phyloP scores from a whole-genome alignment of 164 flowering plant genomes.

The Magnolia sinica region DNA sequence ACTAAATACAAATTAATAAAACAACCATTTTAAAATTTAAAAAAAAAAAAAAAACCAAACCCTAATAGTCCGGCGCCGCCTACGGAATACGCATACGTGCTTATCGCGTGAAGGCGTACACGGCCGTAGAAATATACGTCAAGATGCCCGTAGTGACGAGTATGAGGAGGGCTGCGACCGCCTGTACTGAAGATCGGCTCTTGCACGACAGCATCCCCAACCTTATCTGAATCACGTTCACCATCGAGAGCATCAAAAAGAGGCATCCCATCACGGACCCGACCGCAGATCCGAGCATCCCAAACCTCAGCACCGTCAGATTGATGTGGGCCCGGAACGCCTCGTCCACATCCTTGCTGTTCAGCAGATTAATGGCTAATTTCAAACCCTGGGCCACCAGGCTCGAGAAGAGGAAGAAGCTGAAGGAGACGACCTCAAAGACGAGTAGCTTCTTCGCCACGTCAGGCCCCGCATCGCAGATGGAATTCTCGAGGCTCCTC shows the following conservation, averaged over 20 bases:
- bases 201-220: constrained; percentile 27
- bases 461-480: constrained; percentile 34
- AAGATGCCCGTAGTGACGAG: constrained; percentile 24
- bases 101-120: constrained; percentile 25
- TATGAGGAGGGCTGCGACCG: constrained; percentile 17
- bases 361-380: constrained; percentile 35
- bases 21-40: too few relatives aligned
- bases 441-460: constrained; percentile 41
- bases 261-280: constrained; percentile 39
- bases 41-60: too few relatives aligned
- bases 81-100: constrained; percentile 16
- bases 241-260: constrained; percentile 36
- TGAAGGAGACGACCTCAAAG: constrained; percentile 35
- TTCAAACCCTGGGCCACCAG: constrained; percentile 40
- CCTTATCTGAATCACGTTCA: constrained; percentile 33
- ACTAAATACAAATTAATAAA: too few relatives aligned
- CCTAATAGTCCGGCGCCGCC: too few relatives aligned
- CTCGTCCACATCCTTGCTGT: constrained; percentile 31
- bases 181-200: constrained; percentile 12
- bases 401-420: constrained; percentile 40
- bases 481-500: constrained; percentile 26
- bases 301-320: constrained; percentile 21
- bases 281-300: constrained; percentile 38
- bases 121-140: constrained; percentile 24
- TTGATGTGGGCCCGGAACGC: constrained; percentile 30